These are phyloP conservation scores for Penicillium fuscoglaucum DNA, from an alignment of 2,329 filamentous ascomycete genomes.

Conservation along the genomic window DNA sequence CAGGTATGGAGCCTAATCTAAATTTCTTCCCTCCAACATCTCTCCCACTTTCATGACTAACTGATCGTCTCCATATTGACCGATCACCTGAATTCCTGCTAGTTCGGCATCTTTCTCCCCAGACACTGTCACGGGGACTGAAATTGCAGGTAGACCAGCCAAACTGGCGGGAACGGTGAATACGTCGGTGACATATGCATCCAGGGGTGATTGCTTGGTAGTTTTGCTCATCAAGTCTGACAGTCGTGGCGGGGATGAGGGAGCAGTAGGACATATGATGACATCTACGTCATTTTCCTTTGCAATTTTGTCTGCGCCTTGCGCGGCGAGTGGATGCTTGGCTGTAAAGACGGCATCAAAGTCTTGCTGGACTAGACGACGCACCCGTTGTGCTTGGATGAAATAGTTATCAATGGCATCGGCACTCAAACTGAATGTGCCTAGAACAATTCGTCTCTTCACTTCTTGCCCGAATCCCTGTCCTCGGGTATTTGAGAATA, in stretches of 20 bases:
- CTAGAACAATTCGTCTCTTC: constrained; percentile 79
- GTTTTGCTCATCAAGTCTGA: constrained; percentile 50
- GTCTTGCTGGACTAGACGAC: constrained; percentile 78
- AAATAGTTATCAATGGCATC: constrained; percentile 96
- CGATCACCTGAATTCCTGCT: constrained; percentile 49
- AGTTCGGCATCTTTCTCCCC: constrained; percentile 20
- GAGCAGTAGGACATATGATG: constrained; percentile 82
- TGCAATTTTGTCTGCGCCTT: constrained; percentile 4
- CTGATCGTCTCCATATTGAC: constrained; percentile 50
- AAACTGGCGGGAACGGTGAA: constrained; percentile 94
- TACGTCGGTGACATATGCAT: constrained; percentile 88
- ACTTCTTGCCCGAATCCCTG: constrained; percentile 81
- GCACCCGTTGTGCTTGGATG: constrained; percentile 84
- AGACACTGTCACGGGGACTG: constrained; percentile 64
- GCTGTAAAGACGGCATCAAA: constrained; percentile 77
- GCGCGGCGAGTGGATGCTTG: constrained; percentile 62
- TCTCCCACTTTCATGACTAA: constrained; percentile 43
- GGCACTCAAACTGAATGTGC: constrained; percentile 86
- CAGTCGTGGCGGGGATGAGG: constrained; percentile 68
- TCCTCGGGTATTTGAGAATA: constrained; percentile 76
- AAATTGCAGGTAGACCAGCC: constrained; percentile 85
- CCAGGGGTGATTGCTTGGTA: constrained; percentile 53
- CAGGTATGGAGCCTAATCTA: constrained; percentile 10
- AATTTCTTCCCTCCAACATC: constrained; percentile 32
- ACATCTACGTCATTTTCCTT: constrained; percentile 65